Evolutionary conservation across 2,329 filamentous ascomycete species (phyloP).

Genomic region (Fusarium oligoseptatum): DNA sequence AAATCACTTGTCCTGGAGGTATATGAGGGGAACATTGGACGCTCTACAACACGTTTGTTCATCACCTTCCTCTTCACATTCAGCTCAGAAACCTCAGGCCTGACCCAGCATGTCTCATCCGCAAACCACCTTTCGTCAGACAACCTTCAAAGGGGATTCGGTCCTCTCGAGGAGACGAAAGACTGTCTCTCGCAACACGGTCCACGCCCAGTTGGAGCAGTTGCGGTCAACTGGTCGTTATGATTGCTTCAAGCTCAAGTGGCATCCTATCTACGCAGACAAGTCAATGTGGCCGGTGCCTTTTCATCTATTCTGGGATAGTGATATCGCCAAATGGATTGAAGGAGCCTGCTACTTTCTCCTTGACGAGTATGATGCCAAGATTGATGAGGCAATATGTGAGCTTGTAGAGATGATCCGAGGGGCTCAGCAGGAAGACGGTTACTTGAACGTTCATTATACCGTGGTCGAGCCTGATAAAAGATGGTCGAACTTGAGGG

Average conservation of each 20-base stretch:
- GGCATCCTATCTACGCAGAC: slow-evolving; percentile 67
- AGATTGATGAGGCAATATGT: slow-evolving; percentile 30
- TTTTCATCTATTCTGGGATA: slow-evolving; percentile 71
- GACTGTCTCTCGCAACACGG: slow-evolving; percentile 54
- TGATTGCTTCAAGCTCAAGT: slow-evolving; percentile 68
- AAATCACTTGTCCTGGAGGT: background rate
- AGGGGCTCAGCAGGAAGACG: slow-evolving; percentile 68
- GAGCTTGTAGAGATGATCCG: slow-evolving; percentile 71
- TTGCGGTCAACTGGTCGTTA: slow-evolving; percentile 68
- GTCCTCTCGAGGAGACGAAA: slow-evolving; percentile 51
- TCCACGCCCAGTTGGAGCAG: slow-evolving; percentile 65
- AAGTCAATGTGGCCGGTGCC: slow-evolving; percentile 66
- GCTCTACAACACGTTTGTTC: background rate
- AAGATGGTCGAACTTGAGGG: slow-evolving; percentile 69
- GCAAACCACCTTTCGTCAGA: slow-evolving; percentile 53
- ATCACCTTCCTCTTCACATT: background rate
- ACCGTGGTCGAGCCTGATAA: slow-evolving; percentile 69
- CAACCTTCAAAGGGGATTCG: slow-evolving; percentile 52
- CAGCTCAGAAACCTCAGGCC: background rate
- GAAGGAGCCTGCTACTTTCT: slow-evolving; percentile 36
- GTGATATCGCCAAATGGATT: slow-evolving; percentile 41
- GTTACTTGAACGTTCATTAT: slow-evolving; percentile 74
- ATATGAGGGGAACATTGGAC: background rate
- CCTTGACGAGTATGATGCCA: slow-evolving; percentile 6
- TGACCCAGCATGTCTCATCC: slow-evolving; percentile 48